Base-by-base conservation (phyloP, 176 grass and related monocot genomes). In the Puya raimondii region DNA sequence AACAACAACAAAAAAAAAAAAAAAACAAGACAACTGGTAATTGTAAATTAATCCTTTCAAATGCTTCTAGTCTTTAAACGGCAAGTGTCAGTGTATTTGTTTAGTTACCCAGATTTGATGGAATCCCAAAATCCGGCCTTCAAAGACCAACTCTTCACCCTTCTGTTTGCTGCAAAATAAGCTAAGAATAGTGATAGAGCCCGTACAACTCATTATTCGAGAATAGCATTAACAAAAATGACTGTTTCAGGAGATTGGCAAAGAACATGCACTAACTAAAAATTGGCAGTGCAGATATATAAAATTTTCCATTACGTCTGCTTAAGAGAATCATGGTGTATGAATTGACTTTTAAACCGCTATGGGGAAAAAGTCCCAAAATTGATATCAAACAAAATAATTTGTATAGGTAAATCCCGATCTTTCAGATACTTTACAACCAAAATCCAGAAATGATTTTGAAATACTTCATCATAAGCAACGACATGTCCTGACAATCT, bases 81-180 rank as follows among this genome's bases (percentile, higher is more conserved):
- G n/a, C 16, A 59, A 68, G 11, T 0, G 47, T 18, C 9, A 81
- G 64, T 6, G 33, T 21, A 6, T 67, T 10, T 51, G 80, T 49
- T 67, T n/a, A 71, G 66, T 77, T 87, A 96, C 92, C 88, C 84
- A 16, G 88, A 89, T 83, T 74, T 88, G 64, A 96, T 85, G 48
- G 92, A 96, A 78, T 92, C 92, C 92, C 92, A 96, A 76, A 92
- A 82, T 50, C 88, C 82, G 79, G 92, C 92, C 66, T 76, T 96
- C 78, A 96, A 83, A 69, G 88, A 73, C 86, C 86, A 88, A 75
- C 42, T 21, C 49, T 59, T 2, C 15, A 16, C 49, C 42, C 20
- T 42, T 70, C 73, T 73, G 25, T 70, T 83, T 13, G 11, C 85
- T 87, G 69, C 57, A 83, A 49, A 1, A 4, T 58, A 61, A 64